Evolutionary conservation across 1,284 basidiomycete genomes (phyloP).

Genomic region (Apiotrichum brassicae): DNA sequence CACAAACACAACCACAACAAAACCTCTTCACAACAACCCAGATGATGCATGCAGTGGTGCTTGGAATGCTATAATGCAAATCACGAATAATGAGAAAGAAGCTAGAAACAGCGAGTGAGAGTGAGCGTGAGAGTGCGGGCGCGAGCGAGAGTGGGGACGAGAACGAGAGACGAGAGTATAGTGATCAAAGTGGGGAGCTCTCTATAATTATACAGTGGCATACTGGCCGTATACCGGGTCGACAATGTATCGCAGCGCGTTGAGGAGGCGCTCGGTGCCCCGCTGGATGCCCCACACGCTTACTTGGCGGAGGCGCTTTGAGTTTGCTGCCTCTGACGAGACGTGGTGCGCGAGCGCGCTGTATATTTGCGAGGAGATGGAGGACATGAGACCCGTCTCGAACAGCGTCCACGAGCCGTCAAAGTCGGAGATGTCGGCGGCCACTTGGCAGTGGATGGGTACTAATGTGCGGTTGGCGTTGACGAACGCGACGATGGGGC

Average conservation of each 20-base stretch:
- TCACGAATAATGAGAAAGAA: too few species aligned
- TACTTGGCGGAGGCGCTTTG: conserved; percentile 76
- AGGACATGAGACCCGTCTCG: conserved; percentile 42
- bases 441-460: conserved; percentile 80
- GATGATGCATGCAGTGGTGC: conserved; percentile 2
- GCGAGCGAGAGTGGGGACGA: not conserved
- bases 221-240: conserved; percentile 38
- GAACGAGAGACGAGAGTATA: not conserved
- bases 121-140: too few species aligned
- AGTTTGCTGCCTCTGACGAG: conserved; percentile 69
- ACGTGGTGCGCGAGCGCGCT: conserved; percentile 89
- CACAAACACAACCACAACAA: too few species aligned
- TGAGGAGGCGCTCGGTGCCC: conserved; percentile 60
- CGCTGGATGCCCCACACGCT: conserved; percentile 73
- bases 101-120: too few species aligned
- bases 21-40: conserved; percentile 1
- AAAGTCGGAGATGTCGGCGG: conserved; percentile 71
- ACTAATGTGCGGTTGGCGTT: conserved; percentile 88
- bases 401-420: conserved; percentile 74
- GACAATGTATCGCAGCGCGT: conserved; percentile 54
- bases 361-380: conserved; percentile 56
- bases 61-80: conserved; percentile 1
- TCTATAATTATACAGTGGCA: conserved; percentile 1
- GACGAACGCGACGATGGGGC: conserved; percentile 98
- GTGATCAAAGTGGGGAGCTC: too few species aligned